Conservation (phyloP, 2,329 filamentous ascomycete genomes). For the Trichoderma sp. region DNA sequence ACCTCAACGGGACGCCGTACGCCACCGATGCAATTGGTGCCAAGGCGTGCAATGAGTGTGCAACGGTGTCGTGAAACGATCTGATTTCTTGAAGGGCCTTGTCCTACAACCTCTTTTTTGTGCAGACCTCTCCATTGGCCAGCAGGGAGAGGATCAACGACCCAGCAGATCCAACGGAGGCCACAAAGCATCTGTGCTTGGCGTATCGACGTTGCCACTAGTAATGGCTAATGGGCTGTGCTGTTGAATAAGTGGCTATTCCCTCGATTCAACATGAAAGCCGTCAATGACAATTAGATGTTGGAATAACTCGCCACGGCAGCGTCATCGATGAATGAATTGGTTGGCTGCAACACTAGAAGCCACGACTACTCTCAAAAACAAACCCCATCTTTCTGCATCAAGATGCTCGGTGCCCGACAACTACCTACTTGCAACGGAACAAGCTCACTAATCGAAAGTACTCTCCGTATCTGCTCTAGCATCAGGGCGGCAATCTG, state of each 20-base stretch:
- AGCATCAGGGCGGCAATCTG: conserved; percentile 1
- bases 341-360: not conserved
- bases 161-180: conserved; percentile 4
- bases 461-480: not conserved
- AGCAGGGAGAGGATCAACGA: not conserved
- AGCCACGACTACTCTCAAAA: not conserved
- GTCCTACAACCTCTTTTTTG: conserved; percentile 3
- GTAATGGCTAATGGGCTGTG: not conserved
- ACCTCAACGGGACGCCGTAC: not conserved
- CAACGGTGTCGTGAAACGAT: not conserved
- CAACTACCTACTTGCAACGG: not conserved
- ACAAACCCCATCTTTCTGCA: not conserved
- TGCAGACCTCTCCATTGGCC: not conserved
- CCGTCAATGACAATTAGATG: not conserved
- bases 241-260: not conserved
- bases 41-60: not conserved
- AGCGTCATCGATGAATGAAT: not conserved
- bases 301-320: not conserved
- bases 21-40: conserved; percentile 1
- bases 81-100: conserved; percentile 16
- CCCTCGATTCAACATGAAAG: not conserved
- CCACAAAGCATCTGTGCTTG: not conserved
- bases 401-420: not conserved
- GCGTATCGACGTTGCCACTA: not conserved
- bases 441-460: not conserved